Base-by-base conservation (phyloP, 352 stramenopile species). In the Globisporangium mamillatum region DNA sequence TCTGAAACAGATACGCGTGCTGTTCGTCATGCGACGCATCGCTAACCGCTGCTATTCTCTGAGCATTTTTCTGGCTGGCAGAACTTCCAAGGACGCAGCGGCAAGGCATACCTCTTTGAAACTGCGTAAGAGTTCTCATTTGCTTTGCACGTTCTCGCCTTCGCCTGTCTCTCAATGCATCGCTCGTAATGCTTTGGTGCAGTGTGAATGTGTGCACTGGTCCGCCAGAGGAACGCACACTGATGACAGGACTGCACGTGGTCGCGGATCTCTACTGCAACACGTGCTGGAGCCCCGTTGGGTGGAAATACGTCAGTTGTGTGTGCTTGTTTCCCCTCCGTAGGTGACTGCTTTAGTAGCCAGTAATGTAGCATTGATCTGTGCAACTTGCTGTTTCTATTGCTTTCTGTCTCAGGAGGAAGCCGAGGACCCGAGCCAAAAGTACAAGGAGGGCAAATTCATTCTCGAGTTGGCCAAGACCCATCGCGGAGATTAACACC, bases 381-480 rank as follows among this genome's bases (percentile, higher is more conserved):
- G 4, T 44, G 29, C 12, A n/a, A 20, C 22, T 67, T 9, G 18
- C n/a, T 44, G 25, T 36, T 36, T 36, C 12, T 66, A 4, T 27
- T 59, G 20, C 27, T 32, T 32, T 2, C 24, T 65, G 3, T 65
- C 20, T 7, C 70, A 94, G 84, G 86, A 93, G 70, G 94, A 94
- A 71, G 95, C 95, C 44, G 95, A 98, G 66, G 92, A 98, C 62
- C 76, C 84, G 50, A 93, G 77, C 71, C 90, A 98, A 76, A 98
- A 97, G 75, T 99, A 98, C 83, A 99, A 99, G 75, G 94, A 98
- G 78, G 94, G 94, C 67, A 98, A 98, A 70, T 98, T 94, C 78
- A 98, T 99, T 74, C 90, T 99, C 66, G 95, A 99, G 76, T 94
- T 98, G 69, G 95, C 97, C 70, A 93, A 97, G 77, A 92, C 84